Conservation (phyloP, 768 basidiomycete genomes). For the Pholiota conissans region DNA sequence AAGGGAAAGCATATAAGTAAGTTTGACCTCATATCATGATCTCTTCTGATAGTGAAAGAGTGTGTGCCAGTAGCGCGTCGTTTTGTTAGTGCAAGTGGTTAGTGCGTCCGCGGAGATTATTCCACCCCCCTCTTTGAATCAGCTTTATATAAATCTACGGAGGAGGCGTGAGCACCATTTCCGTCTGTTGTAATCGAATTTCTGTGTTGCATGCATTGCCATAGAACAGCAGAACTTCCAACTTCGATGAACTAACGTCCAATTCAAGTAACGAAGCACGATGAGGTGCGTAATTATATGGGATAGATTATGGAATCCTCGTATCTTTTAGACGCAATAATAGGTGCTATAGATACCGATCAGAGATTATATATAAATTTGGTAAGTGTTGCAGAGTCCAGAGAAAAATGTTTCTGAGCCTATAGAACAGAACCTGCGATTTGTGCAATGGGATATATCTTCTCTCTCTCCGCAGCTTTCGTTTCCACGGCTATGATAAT, state of each 20-base stretch:
- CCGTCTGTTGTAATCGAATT: background rate
- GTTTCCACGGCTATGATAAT: conserved; percentile 1
- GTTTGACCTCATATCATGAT: no score
- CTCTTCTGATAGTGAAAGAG: no score
- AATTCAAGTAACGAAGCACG: background rate
- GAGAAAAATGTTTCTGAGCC: conserved; percentile 3
- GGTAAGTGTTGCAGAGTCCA: background rate
- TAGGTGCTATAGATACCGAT: background rate
- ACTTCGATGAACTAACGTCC: background rate
- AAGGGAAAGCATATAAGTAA: background rate
- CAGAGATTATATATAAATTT: no score
- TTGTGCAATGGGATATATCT: conserved; percentile 5
- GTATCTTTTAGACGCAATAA: background rate
- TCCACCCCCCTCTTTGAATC: background rate
- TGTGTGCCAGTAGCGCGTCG: no score
- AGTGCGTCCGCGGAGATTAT: no score
- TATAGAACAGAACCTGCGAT: background rate
- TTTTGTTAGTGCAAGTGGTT: no score
- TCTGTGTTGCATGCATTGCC: background rate
- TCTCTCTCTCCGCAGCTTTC: conserved; percentile 18
- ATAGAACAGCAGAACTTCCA: background rate
- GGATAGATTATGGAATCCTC: background rate
- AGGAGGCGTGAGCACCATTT: background rate
- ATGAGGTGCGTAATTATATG: no score
- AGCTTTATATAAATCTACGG: background rate